phyloP scores from a whole-genome alignment of 2,329 filamentous ascomycete species.

The Aspergillus carbonarius region DNA sequence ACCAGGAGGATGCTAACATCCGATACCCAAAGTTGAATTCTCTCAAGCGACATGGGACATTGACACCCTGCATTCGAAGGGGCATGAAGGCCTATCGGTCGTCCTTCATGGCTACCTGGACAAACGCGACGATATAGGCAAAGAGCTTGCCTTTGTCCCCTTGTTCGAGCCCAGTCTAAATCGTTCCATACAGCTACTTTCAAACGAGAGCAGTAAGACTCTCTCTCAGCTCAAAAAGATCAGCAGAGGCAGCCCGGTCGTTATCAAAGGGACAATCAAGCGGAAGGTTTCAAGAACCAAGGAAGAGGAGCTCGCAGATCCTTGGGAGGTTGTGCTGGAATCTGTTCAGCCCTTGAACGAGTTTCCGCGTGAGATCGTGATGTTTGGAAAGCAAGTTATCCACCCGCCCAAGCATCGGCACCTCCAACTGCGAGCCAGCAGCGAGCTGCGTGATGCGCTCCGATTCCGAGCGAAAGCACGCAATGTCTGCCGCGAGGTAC shows the following conservation, averaged over 20 bases:
- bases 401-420: slow-evolving; percentile 77
- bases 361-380: slow-evolving; percentile 73
- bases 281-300: slow-evolving; percentile 37
- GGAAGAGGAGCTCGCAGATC: slow-evolving; percentile 30
- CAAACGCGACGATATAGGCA: slow-evolving; percentile 65
- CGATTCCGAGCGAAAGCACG: slow-evolving; percentile 65
- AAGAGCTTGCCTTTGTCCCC: slow-evolving; percentile 69
- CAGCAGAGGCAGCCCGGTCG: slow-evolving; percentile 55
- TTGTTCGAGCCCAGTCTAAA: slow-evolving; percentile 47
- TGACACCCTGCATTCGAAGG: slow-evolving; percentile 32
- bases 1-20: slow-evolving; percentile 1
- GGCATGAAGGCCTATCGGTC: slow-evolving; percentile 43
- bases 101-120: slow-evolving; percentile 71
- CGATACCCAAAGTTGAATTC: slow-evolving; percentile 45
- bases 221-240: slow-evolving; percentile 47
- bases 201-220: slow-evolving; percentile 38
- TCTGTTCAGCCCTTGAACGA: slow-evolving; percentile 68
- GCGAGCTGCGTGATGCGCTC: slow-evolving; percentile 65
- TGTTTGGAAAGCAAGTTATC: slow-evolving; percentile 68
- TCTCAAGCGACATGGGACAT: slow-evolving; percentile 46
- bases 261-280: slow-evolving; percentile 51
- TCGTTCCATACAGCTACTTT: slow-evolving; percentile 52
- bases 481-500: slow-evolving; percentile 53
- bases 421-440: slow-evolving; percentile 77
- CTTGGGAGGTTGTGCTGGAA: slow-evolving; percentile 61